phyloP scores from a whole-genome alignment of 352 stramenopile genomes.

The Globisporangium emineosum region DNA sequence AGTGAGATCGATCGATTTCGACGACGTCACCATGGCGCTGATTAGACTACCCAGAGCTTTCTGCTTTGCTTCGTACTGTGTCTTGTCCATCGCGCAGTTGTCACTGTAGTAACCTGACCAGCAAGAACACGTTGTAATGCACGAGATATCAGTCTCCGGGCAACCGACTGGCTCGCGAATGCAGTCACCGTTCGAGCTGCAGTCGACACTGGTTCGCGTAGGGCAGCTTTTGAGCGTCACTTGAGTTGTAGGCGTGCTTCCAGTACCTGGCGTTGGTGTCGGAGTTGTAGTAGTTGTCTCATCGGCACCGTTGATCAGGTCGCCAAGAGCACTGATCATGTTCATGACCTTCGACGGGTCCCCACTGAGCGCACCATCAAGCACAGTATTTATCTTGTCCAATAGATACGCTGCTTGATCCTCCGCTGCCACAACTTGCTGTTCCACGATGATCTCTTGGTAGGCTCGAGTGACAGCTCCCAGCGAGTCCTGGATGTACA shows the following conservation, averaged over 20 bases:
- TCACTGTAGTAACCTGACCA: slow-evolving; percentile 47
- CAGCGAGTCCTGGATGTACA: slow-evolving; percentile 55
- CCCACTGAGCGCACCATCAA: slow-evolving; percentile 44
- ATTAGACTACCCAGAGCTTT: slow-evolving; percentile 47
- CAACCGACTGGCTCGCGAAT: slow-evolving; percentile 39
- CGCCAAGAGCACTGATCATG: slow-evolving; percentile 56
- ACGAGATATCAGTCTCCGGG: slow-evolving; percentile 46
- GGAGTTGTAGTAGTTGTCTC: slow-evolving; percentile 25
- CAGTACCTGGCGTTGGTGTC: slow-evolving; percentile 15
- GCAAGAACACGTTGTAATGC: slow-evolving; percentile 49
- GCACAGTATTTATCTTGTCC: slow-evolving; percentile 47
- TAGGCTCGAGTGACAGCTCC: slow-evolving; percentile 44
- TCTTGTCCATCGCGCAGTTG: slow-evolving; percentile 53
- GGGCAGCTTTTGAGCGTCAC: slow-evolving; percentile 51
- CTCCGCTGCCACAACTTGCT: slow-evolving; percentile 34
- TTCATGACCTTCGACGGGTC: slow-evolving; percentile 64
- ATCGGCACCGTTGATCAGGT: slow-evolving; percentile 55
- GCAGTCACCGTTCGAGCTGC: slow-evolving; percentile 46
- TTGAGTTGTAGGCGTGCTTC: slow-evolving; percentile 15
- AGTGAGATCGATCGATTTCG: slow-evolving; percentile 41
- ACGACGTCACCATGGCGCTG: slow-evolving; percentile 51
- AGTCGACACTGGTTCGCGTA: slow-evolving; percentile 35
- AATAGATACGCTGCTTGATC: slow-evolving; percentile 52
- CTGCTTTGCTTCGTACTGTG: slow-evolving; percentile 50
- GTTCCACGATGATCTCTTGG: slow-evolving; percentile 49